Base-by-base conservation (phyloP, 2,329 filamentous ascomycete genomes). In the Aspergillus brunneoviolaceus region DNA sequence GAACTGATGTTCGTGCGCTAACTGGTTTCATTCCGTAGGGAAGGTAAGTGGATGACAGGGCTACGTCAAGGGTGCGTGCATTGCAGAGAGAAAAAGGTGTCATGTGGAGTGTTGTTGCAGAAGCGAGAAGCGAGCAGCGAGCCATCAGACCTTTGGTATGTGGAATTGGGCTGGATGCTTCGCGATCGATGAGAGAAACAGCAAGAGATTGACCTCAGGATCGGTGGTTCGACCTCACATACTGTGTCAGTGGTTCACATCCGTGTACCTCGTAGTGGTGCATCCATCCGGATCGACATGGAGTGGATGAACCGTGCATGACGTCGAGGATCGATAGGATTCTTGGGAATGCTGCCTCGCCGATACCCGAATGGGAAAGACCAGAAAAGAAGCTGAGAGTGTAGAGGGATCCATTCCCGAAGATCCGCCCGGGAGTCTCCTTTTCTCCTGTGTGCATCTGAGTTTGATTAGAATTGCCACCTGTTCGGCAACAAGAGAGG, bases 251-350 rank as follows among this genome's bases (percentile, higher is more conserved):
- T 42, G 19, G 21, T 23, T 49, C 48, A 29, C 27, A 29, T 29
- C 7, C 9, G 27, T 29, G 27, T 29, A 29, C 27, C 25, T 33
- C 48, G 53, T 55, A 45, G 53, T 49, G 53, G 33, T 23, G 42
- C 47, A 49, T 49, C 29, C 42, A 49, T 33, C 45, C 49, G 49
- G 64, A 64, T 61, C 62, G 57, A 51, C 51, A 60, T 45, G 49
- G 58, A 62, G 57, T 49, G 48, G 62, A 67, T 65, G 62, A 62
- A 65, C 63, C 57, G 63, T 63, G 59, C 64, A 67, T 67, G 65
- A 67, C 65, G 63, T 67, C 51, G 62, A 57, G 50, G 57, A 51
- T 49, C 48, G 29, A 45, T 29, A 19, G 21, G 27, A 29, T n/a
- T 16, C 50, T 25, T 29, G 45, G 48, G 33, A 33, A 51, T 56